Conservation (phyloP, 768 basidiomycete species). For the Leccinum ochraceum region DNA sequence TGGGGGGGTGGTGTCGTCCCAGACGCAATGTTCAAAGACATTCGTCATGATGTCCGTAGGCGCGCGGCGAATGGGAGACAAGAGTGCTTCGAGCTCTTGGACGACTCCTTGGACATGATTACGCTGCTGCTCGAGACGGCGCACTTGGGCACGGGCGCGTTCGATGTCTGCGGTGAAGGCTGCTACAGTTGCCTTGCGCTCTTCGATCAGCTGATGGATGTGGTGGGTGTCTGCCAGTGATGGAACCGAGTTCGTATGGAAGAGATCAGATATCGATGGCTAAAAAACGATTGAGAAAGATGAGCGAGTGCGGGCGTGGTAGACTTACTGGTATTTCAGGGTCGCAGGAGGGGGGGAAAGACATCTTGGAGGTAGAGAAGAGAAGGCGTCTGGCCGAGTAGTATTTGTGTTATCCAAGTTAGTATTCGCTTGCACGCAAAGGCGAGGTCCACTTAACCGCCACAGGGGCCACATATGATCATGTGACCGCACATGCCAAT, state of each 20-base stretch:
- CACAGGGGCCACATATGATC: background rate
- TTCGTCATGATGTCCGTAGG: constrained; percentile 32
- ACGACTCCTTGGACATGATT: constrained; percentile 14
- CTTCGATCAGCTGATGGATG: constrained; percentile 17
- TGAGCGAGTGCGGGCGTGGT: background rate
- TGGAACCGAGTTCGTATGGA: constrained; percentile 30
- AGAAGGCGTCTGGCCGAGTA: background rate
- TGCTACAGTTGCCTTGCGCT: constrained; percentile 18
- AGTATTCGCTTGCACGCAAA: background rate
- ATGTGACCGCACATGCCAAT: constrained; percentile 1
- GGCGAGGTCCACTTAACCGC: constrained; percentile 1
- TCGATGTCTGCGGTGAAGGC: constrained; percentile 22
- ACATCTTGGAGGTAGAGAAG: background rate
- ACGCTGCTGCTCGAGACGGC: constrained; percentile 19
- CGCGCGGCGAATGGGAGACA: constrained; percentile 33
- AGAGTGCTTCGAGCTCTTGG: constrained; percentile 28
- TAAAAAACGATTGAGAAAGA: background rate
- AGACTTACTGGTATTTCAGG: constrained; percentile 25
- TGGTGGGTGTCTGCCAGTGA: constrained; percentile 23
- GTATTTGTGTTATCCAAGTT: too few species aligned
- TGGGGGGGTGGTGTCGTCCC: constrained; percentile 7
- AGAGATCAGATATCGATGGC: constrained; percentile 31
- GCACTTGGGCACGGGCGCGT: constrained; percentile 23
- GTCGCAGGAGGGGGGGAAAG: background rate
- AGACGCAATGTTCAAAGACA: constrained; percentile 27